Evolutionary conservation across 2,329 filamentous ascomycete genomes (phyloP), one percentile per base, ranked within the genome.

Genomic region (Parascedosporium putredinis): DNA sequence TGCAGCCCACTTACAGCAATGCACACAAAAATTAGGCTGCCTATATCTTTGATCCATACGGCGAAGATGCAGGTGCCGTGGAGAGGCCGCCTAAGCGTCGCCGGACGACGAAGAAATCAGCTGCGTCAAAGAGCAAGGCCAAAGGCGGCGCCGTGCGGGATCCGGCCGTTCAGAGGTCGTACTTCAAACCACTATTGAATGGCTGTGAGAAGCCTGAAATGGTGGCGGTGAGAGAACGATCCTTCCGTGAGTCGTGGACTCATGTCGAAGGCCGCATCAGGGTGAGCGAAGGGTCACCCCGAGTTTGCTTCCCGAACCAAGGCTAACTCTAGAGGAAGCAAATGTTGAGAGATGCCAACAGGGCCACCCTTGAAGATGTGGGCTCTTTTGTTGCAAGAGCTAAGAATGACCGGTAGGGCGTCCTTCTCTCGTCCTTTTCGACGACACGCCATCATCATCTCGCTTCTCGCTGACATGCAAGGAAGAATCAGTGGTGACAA

Each of bases 191-290:
- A 6, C 67, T 84, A 16, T 64, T 85, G 6, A 69, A 72, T 51
- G 79, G 78, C 3, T 60, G 64, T 0, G 82, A 85, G 62, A 66
- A 62, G 42, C 56, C 67, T 2, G 68, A 69, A 27, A 72, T 69
- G 49, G 70, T 76, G 20, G 61, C 62, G 6, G 64, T 80, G 47
- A 74, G 87, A 20, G 72, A 81, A 59, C 64, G 71, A 43, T 68
- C 79, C 3, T 91, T 82, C 62, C 67, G 79, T 47, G 64, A 72
- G 49, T 69, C 78, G 46, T 93, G 88, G 88, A 64, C 68, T 2
- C 66, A 71, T 34, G 77, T 87, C 56, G 76, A 88, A 53, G 62
- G 66, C 43, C 75, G 78, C 23, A 83, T 90, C 47, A 74, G 83
- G 62, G 47, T 31, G n/a, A n/a, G n/a, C n/a, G n/a, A 49, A 29